Conservation (phyloP, 2,329 filamentous ascomycete species). For the Botrytis cinerea region DNA sequence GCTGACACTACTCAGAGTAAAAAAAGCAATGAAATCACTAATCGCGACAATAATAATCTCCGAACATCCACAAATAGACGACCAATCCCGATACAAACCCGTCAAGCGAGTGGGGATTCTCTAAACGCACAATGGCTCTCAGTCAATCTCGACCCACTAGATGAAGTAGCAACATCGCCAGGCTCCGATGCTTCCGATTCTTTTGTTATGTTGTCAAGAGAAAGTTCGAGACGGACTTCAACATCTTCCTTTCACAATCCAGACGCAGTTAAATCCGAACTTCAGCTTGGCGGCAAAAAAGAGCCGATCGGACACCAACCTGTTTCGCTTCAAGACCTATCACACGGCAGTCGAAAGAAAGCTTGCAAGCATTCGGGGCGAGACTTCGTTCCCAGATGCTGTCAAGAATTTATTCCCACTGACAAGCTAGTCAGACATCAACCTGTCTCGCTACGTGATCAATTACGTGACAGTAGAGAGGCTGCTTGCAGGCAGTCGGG, state of each 20-base stretch:
- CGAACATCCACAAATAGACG: background rate
- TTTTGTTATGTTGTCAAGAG: no score
- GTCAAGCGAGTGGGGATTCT: no score
- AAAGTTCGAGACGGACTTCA: no score
- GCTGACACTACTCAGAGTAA: background rate
- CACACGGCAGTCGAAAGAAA: background rate
- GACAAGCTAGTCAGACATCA: background rate
- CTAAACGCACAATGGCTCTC: no score
- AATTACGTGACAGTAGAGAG: background rate
- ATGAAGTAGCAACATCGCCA: no score
- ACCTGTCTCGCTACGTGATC: background rate
- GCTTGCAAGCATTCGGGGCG: background rate
- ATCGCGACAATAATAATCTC: accelerated
- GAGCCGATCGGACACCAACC: background rate
- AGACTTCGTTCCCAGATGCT: slow-evolving; percentile 26
- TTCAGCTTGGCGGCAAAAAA: background rate
- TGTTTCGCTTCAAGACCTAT: background rate
- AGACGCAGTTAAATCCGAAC: no score
- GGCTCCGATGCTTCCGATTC: no score
- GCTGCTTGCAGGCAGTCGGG: background rate
- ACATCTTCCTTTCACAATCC: no score
- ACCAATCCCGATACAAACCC: background rate
- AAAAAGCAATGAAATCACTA: background rate
- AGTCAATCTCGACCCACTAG: no score
- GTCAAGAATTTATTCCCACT: slow-evolving; percentile 27